Base-by-base conservation (phyloP, 2,329 filamentous ascomycete species). In the Chrysoporthe cubensis region DNA sequence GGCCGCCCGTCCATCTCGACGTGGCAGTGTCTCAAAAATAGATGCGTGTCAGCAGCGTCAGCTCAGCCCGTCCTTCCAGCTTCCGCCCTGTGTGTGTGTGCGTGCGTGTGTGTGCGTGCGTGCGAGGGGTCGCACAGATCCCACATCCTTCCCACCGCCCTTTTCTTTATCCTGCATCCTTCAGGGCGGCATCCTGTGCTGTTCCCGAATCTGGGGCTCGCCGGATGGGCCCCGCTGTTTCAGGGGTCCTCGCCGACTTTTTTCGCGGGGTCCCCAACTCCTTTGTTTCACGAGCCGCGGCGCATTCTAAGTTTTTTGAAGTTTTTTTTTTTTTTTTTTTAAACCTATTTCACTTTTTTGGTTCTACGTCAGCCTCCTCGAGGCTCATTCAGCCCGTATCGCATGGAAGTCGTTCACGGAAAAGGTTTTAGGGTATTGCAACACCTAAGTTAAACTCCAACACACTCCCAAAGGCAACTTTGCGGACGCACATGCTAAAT, bases 41-140 rank as follows among this genome's bases (percentile, higher is more conserved):
- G 56, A 42, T 62, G n/a, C 50, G 54, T 65, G 43, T 65, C 63
- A 65, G 54, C 63, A 44, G 32, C 21, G 43, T 65, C 64, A 60
- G 64, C 56, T 50, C 54, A 42, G 43, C 34, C 43, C 16, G 37
- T 60, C 52, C 63, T 37, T 32, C 42, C 46, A 8, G 40, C 37
- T 26, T 26, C 26, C 26, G 26, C 26, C 26, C 26, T 26, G 57
- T 26, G 44, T 21, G 26, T 18, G 40, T 58, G 62, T 18, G 50
- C 32, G 59, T n/a, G 43, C 26, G 26, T 6, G 4, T 44, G 57
- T 26, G 44, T 21, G 26, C 14, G 40, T 58, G 62, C 26, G 50
- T 16, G 59, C 34, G 43, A 46, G 48, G 59, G 40, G 59, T 16
- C 14, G 3, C 42, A 61, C 43, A 34, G n/a, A 40, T 40, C 63